phyloP scores from a whole-genome alignment of 225 moss, liverwort and hornwort species.

The Physcomitrium patens region DNA sequence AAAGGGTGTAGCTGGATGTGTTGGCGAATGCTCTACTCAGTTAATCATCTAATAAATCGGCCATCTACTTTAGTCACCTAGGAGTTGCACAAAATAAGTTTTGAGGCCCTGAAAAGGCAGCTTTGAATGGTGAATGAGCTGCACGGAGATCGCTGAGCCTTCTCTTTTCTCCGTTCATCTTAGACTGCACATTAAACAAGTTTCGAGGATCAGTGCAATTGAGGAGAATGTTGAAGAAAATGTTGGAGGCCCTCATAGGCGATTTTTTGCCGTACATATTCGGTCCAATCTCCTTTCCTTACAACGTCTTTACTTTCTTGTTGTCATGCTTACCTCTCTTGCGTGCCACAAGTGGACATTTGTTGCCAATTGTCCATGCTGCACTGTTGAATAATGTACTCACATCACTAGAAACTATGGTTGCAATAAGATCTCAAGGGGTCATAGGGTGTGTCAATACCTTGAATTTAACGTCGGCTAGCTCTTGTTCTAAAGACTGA shows the following conservation, averaged over 20 bases:
- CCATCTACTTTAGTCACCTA: conserved; percentile 20
- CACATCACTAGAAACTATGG: background rate
- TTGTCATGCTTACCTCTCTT: no score
- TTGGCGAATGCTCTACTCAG: background rate
- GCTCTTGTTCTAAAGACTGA: conserved; percentile 57
- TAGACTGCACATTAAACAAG: conserved; percentile 37
- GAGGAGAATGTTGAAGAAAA: background rate
- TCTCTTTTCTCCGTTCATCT: conserved; percentile 62
- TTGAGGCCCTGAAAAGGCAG: conserved; percentile 21
- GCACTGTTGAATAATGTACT: background rate
- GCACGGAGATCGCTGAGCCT: conserved; percentile 66
- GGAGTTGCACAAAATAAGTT: conserved; percentile 31
- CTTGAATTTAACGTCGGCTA: conserved; percentile 59
- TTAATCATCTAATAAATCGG: no score
- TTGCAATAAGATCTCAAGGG: background rate
- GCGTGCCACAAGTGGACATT: background rate
- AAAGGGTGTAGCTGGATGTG: background rate
- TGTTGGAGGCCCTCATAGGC: background rate
- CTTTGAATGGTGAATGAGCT: conserved; percentile 48
- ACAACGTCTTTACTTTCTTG: no score
- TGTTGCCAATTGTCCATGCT: background rate
- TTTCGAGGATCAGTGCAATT: background rate
- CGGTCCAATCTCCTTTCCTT: no score
- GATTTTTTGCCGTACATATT: background rate
- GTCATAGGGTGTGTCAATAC: conserved; percentile 29